Base-by-base conservation (phyloP, 139 green algal genomes). In the Asterochloris sp. region DNA sequence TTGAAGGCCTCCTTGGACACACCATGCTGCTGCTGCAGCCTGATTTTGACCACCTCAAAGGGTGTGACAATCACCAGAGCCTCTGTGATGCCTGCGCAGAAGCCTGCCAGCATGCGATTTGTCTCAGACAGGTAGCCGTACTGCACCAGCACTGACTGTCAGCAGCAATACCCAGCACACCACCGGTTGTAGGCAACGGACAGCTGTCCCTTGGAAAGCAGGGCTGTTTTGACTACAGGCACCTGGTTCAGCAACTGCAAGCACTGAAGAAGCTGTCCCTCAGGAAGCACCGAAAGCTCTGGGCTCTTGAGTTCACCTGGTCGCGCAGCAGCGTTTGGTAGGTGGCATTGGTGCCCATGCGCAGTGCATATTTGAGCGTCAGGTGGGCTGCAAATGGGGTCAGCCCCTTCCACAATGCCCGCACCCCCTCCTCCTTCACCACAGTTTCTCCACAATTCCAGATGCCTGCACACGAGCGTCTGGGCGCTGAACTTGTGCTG, bases 11-110 rank as follows among this genome's bases (percentile, higher is more conserved):
- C 88, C 74, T 91, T 92, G n/a, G 86, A 76, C 12, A 89, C 74
- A 63, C 93, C 94, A 73, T 86, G 91, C 89, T 99, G 96, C 86
- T 98, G 93, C 89, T 99, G 96, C 85, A 99, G 86, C 77, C 95
- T 87, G 76, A 98, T 99, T 89, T 98, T 98, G 67, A 97, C 91
- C 47, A 97, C 94, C 89, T 99, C 96, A 85, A 99, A 99, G 12
- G 96, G 96, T 14, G 96, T 99, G 28, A 99, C 96, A 47, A 99
- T 96, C 0, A 98, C 76, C 28, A 99, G 81, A 11, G 96, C 96
- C 84, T 99, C 96, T 47, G 91, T 95, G 83, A 98, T 95, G 67
- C 96, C 93, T 0, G 89, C 90, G 12, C 88, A 16, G 77, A 98
- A 95, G 27, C 95, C 95, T 0, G 95, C 95, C 9, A 80, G 71